Evolutionary conservation across 169 alveolate genomes (phyloP).

Genomic region (Plasmodium inui): DNA sequence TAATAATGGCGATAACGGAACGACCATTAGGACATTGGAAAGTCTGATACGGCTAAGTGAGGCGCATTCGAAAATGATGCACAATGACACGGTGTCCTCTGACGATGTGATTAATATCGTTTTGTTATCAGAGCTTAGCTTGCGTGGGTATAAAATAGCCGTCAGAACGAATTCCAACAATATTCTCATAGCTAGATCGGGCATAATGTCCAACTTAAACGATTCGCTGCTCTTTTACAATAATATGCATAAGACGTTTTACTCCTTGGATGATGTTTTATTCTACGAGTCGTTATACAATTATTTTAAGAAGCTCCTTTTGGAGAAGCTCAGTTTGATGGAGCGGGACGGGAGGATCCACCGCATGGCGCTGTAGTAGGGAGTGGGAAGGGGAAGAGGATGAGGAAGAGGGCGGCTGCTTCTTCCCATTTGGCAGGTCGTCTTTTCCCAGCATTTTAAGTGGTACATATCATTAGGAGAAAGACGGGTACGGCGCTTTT

Average conservation of each 20-base stretch:
- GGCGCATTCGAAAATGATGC: conserved; percentile 94
- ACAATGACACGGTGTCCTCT: conserved; percentile 79
- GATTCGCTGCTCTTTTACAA: conserved; percentile 18
- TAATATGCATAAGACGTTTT: not conserved
- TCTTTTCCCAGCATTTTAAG: not conserved
- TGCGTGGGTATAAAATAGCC: conserved; percentile 66
- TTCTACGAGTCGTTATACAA: conserved; percentile 15
- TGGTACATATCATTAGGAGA: not conserved
- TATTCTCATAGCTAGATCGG: conserved; percentile 48
- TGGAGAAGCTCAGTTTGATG: conserved; percentile 37
- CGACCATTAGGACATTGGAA: conserved; percentile 93
- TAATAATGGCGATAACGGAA: conserved; percentile 83
- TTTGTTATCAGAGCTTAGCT: conserved; percentile 39
- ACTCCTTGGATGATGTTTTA: conserved; percentile 63
- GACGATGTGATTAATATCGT: conserved; percentile 86
- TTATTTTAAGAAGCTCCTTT: conserved; percentile 38
- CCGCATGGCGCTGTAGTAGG: not conserved
- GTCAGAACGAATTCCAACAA: conserved; percentile 19
- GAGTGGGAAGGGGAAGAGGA: not conserved
- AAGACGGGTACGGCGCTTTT: not conserved
- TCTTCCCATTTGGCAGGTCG: not conserved
- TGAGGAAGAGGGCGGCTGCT: not conserved
- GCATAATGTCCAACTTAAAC: conserved; percentile 18
- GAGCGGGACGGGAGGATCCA: conserved; percentile 34
- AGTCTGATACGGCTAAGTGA: conserved; percentile 92